Evolutionary conservation across 2,329 filamentous ascomycete species (phyloP).

Genomic region (Aspergillus jensenii): DNA sequence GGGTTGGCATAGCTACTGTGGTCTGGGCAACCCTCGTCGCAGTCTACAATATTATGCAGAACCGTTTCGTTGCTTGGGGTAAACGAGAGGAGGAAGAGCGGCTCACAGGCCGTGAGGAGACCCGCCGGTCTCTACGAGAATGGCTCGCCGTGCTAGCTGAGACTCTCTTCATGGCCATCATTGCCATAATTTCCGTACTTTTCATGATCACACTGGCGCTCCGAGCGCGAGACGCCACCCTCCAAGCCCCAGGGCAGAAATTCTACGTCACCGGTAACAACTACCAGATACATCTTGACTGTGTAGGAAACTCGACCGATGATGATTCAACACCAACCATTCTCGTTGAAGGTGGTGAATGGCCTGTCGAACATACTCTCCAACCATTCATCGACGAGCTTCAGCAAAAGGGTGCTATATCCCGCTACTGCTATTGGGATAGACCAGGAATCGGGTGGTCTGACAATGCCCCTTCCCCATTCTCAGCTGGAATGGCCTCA

Average conservation of each 20-base stretch:
- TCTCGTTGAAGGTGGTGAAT: conserved; percentile 79
- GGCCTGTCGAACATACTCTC: conserved; percentile 74
- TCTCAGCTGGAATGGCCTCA: conserved; percentile 89
- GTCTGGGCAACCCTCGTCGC: conserved; percentile 79
- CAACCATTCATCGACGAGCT: conserved; percentile 77
- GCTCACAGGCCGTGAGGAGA: conserved; percentile 84
- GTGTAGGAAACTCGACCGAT: conserved; percentile 61
- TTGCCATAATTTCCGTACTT: conserved; percentile 68
- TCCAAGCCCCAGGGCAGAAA: conserved; percentile 70
- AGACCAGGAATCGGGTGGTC: conserved; percentile 85
- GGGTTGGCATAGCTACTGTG: conserved; percentile 84
- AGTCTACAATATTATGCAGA: conserved; percentile 74
- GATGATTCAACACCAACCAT: conserved; percentile 66
- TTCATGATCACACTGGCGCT: conserved; percentile 78
- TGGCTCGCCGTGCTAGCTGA: conserved; percentile 80
- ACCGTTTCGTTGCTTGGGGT: conserved; percentile 83
- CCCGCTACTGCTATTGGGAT: conserved; percentile 92
- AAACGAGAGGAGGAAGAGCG: conserved; percentile 92
- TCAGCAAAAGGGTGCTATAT: conserved; percentile 76
- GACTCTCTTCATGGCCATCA: conserved; percentile 67
- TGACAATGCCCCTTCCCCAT: conserved; percentile 89
- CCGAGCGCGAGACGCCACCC: conserved; percentile 73
- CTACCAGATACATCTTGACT: conserved; percentile 84
- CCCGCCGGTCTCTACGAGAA: conserved; percentile 74
- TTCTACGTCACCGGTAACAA: conserved; percentile 81